Evolutionary conservation across 257 asterid genomes (phyloP).

Genomic region (Solanum arcanum): DNA sequence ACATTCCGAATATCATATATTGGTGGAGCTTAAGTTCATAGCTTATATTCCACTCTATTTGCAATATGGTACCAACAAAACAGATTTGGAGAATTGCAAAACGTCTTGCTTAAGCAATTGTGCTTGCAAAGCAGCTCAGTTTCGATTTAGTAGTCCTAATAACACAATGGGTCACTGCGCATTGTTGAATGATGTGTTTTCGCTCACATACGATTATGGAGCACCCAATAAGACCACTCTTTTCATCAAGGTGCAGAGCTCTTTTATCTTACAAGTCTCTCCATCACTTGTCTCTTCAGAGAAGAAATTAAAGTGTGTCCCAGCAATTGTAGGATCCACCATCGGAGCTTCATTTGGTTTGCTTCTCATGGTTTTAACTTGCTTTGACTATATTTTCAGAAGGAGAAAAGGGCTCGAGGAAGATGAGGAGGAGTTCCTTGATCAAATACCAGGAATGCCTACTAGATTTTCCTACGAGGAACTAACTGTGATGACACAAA

Average conservation of each 20-base stretch:
- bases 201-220: neutral
- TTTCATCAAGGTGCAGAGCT: slow-evolving; percentile 6
- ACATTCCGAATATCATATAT: neutral
- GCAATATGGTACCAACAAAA: neutral
- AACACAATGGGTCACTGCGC: neutral
- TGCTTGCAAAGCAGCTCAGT: slow-evolving; percentile 12
- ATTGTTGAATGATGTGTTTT: slow-evolving; percentile 1
- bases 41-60: neutral
- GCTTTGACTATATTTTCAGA: neutral
- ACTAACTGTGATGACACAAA: neutral
- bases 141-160: neutral
- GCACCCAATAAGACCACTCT: neutral
- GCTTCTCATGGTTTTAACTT: neutral
- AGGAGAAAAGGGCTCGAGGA: neutral
- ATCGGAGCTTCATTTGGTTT: neutral
- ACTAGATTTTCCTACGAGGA: slow-evolving; percentile 4
- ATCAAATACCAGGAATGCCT: slow-evolving; percentile 11
- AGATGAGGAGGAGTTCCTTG: neutral
- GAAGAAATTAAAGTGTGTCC: neutral
- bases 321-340: neutral
- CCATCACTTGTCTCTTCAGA: neutral
- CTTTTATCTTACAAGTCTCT: neutral
- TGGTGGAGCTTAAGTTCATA: neutral
- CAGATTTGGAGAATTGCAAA: slow-evolving; percentile 5
- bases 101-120: slow-evolving; percentile 1